Evolutionary conservation across 2,329 filamentous ascomycete species (phyloP).

Genomic region (Drechslera avenae): DNA sequence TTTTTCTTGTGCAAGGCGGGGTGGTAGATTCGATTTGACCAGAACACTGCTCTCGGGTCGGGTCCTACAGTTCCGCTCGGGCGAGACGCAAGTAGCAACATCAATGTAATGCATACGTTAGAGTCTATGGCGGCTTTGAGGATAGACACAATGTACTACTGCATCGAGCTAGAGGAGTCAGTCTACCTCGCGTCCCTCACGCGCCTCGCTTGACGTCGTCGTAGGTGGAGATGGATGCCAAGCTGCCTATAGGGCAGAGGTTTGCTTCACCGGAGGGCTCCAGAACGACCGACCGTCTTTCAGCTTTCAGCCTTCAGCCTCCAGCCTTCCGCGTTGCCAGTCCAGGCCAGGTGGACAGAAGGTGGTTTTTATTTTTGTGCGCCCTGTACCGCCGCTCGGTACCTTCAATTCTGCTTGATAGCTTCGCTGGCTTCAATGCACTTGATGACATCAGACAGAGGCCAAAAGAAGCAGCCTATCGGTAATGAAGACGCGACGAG

Average conservation of each 20-base stretch:
- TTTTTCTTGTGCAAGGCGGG: no score
- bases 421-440: conserved; percentile 9
- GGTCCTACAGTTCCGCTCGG: no score
- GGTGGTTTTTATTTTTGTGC: neutral
- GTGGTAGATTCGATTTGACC: no score
- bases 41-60: no score
- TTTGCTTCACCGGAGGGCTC: conserved; percentile 20
- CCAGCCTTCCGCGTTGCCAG: neutral
- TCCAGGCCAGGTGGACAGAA: conserved; percentile 6
- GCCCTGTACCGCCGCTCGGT: neutral
- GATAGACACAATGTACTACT: neutral
- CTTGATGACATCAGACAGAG: conserved; percentile 14
- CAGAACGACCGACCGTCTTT: conserved; percentile 4
- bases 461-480: conserved; percentile 17
- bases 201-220: conserved; percentile 14
- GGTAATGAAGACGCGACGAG: conserved; percentile 19
- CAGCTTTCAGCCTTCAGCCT: conserved; percentile 9
- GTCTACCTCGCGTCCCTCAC: conserved; percentile 8
- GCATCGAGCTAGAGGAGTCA: neutral
- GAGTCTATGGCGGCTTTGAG: no score
- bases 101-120: no score
- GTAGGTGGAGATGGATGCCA: conserved; percentile 12
- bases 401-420: neutral
- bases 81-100: no score
- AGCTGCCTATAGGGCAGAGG: conserved; percentile 5